Base-by-base conservation (phyloP, 1,284 basidiomycete species). In the Stygiomarasmius scandens region DNA sequence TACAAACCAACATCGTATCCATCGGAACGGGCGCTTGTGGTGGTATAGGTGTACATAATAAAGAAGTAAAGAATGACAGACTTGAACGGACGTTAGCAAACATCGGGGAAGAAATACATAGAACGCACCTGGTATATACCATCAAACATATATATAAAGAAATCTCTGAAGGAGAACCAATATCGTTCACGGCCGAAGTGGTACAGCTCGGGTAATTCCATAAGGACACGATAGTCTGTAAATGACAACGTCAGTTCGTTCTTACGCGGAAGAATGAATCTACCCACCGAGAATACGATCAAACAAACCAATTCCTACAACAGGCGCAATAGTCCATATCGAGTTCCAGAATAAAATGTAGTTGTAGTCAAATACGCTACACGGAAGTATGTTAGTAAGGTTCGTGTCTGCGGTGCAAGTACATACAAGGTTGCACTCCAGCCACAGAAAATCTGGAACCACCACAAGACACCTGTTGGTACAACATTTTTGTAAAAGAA, bases 401-500 rank as follows among this genome's bases (percentile, higher is more conserved):
- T 55, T 19, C 11, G 46, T 45, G 20, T 47, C 34, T 27, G 46
- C 29, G 65, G 74, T 16, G 78, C 79, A 64, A 87, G 89, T 94
- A 1, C 90, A 71, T 67, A 92, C 91, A 93, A 96, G 67, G 92
- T 89, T 29, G 95, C 94, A 70, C 93, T 97, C 93, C 95, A 99
- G 10, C 80, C 93, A 73, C 92, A 95, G 73, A 95, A 98, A 65
- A 99, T 94, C 78, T 96, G 93, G 86, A 95, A 99, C 93, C 95
- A 99, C 89, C 95, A 99, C 29, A 99, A 79, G 5, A 92, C 89
- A 58, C 92, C 95, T 58, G 97, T 93, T 73, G 92, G 92, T 52
- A 99, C 90, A 58, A 98, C 90, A 72, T 98, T 97, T 82, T 99
- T 99, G 82, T 98, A 98, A 77, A 98, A 99, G 78, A 99, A 99